phyloP scores from a whole-genome alignment of 176 grass and related monocot genomes.

The Raddia guianensis region DNA sequence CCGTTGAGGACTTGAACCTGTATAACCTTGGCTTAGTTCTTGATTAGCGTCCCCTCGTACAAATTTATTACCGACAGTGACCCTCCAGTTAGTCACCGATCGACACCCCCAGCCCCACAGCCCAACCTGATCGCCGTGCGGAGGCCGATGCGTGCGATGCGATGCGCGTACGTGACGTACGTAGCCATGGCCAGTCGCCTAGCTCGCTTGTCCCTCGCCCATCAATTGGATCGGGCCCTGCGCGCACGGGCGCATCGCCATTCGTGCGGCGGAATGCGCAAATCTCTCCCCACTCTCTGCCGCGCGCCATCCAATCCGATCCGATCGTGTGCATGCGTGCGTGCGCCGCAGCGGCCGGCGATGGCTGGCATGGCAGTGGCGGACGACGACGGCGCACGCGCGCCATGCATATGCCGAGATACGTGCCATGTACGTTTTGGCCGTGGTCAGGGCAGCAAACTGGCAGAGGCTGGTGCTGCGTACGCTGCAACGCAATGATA shows the following conservation, averaged over 20 bases:
- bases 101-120: too few relatives aligned
- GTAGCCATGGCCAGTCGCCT: neutral
- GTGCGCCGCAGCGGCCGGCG: too few relatives aligned
- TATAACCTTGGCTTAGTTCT: too few relatives aligned
- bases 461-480: neutral
- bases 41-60: too few relatives aligned
- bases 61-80: too few relatives aligned
- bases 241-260: neutral
- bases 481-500: neutral
- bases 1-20: too few relatives aligned
- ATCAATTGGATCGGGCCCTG: constrained; percentile 3
- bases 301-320: neutral
- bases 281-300: neutral
- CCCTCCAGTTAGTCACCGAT: too few relatives aligned
- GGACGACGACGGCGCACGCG: neutral
- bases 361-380: too few relatives aligned
- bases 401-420: constrained; percentile 10
- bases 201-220: constrained; percentile 33
- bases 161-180: neutral
- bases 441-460: neutral
- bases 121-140: neutral
- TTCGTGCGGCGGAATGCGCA: neutral
- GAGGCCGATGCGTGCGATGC: constrained; percentile 11
- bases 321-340: too few relatives aligned
- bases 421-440: neutral